Conservation (phyloP, 257 asterid genomes). For the Solanum bulbocastanum region DNA sequence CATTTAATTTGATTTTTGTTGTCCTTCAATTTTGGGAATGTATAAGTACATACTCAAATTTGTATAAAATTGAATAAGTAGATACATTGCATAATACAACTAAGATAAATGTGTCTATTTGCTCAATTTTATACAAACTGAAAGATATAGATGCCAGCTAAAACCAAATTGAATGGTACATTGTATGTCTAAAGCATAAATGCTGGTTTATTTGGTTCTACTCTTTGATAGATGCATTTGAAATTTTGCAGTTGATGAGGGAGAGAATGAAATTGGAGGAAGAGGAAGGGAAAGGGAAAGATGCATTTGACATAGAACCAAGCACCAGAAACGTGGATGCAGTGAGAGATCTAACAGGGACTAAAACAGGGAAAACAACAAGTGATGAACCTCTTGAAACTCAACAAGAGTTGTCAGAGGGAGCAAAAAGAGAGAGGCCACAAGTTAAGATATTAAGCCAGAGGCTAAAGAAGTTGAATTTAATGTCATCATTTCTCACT, state of each 20-base stretch:
- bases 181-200: too few species aligned
- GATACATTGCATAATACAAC: too few species aligned
- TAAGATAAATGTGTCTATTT: rapidly evolving
- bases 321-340: background rate
- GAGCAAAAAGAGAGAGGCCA: background rate
- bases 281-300: slow-evolving; percentile 45
- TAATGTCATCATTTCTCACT: slow-evolving; percentile 53
- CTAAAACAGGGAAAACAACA: background rate
- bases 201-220: background rate
- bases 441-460: slow-evolving; percentile 14
- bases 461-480: slow-evolving; percentile 31
- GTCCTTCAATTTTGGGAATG: rapidly evolving
- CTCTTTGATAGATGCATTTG: background rate
- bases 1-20: rapidly evolving
- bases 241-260: background rate
- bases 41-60: too few species aligned
- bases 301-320: background rate
- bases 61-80: too few species aligned
- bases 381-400: background rate
- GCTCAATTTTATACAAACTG: rapidly evolving
- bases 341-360: background rate
- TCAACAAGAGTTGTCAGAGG: background rate
- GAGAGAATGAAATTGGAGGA: slow-evolving; percentile 57
- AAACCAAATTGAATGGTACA: too few species aligned
- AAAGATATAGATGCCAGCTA: too few species aligned